Evolutionary conservation across 352 stramenopile genomes (phyloP).

Genomic region (Phytophthora rubi): DNA sequence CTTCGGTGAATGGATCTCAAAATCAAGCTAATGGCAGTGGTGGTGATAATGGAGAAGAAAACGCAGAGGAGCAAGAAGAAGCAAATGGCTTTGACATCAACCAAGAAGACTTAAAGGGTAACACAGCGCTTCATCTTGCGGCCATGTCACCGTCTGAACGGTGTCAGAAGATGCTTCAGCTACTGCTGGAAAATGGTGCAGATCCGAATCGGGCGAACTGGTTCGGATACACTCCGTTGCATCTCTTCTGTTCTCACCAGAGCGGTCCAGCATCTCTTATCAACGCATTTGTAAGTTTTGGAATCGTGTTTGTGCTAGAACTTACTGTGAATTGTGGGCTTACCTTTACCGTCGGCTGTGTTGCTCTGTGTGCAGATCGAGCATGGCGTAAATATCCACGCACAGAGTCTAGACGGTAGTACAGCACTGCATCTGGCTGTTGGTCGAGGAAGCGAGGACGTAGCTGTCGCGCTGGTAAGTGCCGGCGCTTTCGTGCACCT

Average conservation of each 20-base stretch:
- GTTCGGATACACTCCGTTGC: slow-evolving; percentile 87
- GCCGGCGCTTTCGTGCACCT: slow-evolving; percentile 82
- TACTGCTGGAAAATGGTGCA: slow-evolving; percentile 81
- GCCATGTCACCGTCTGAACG: slow-evolving; percentile 84
- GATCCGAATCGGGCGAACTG: slow-evolving; percentile 82
- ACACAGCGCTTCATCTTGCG: slow-evolving; percentile 82
- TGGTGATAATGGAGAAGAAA: slow-evolving; percentile 1
- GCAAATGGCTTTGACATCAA: slow-evolving; percentile 71
- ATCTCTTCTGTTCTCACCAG: slow-evolving; percentile 88
- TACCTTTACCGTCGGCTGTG: neutral
- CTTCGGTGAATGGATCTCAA: slow-evolving; percentile 14
- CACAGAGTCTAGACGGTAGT: slow-evolving; percentile 84
- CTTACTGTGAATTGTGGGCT: neutral
- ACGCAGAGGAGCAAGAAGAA: slow-evolving; percentile 30
- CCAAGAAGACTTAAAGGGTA: slow-evolving; percentile 82
- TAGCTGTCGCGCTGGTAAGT: slow-evolving; percentile 74
- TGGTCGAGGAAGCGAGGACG: slow-evolving; percentile 72
- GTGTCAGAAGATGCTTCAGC: slow-evolving; percentile 84
- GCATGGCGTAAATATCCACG: slow-evolving; percentile 77
- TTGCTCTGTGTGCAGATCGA: slow-evolving; percentile 60
- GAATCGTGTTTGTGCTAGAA: neutral
- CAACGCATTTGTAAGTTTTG: slow-evolving; percentile 79
- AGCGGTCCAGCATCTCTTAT: slow-evolving; percentile 70
- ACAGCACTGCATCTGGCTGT: slow-evolving; percentile 85
- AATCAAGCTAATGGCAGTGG: slow-evolving; percentile 15